Base-by-base conservation (phyloP, 148 eudicot species). In the Rhododendron kiyosumense region DNA sequence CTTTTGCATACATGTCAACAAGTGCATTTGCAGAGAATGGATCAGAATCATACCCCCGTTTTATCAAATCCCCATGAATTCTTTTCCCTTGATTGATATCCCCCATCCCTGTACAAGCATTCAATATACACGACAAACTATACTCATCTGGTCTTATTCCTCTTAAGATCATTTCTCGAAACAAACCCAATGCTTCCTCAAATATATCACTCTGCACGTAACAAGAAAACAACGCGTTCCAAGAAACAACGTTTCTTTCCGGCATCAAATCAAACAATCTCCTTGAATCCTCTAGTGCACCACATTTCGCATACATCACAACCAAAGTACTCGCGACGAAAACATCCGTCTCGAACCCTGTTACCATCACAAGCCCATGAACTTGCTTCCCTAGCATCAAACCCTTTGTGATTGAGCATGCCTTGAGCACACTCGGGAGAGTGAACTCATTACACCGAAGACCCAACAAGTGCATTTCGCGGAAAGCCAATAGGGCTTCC, bases 231-330 rank as follows among this genome's bases (percentile, higher is more conserved):
- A 82, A 22, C 2, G 54, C 74, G 13, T 82, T 82, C 84, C 84
- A 95, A 46, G 49, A 46, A 46, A 46, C 49, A 41, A 41, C 45
- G 84, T 95, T 93, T 36, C 89, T 88, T 49, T 87, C 88, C 22
- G 94, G 91, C 93, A 94, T 93, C 41, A 73, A 78, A 69, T 88
- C 90, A 59, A 95, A 94, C 88, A 93, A 85, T 52, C 43, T 78
- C 69, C 75, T 78, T 0, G 96, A 95, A 85, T 90, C 90, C 49
- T 89, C 94, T 86, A 93, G 83, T 84, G 92, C 89, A 73, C 94
- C 95, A 84, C 98, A 93, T 83, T 95, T 94, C n/a, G 93, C 94
- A 88, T 95, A 90, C 96, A 95, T 93, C 81, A 92, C 93, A 41
- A 95, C 87, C 38, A 92, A 88, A 76, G 95, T 81, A 92, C 84